Base-by-base conservation (phyloP, 768 basidiomycete genomes). In the Auricularia auricula-judae region DNA sequence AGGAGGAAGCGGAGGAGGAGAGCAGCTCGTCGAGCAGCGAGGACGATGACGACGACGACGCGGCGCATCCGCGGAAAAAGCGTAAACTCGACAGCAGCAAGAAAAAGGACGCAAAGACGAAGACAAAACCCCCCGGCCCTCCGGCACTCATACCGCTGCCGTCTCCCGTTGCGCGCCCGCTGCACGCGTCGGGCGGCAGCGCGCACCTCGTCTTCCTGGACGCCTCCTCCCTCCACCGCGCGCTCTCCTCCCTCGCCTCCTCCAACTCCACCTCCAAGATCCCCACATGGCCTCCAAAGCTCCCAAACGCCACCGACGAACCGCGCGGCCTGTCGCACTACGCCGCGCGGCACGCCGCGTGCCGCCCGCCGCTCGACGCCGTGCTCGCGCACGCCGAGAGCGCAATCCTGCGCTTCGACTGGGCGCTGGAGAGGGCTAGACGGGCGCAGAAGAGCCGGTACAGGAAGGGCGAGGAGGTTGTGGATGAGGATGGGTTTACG, bases 401-500 rank as follows among this genome's bases (percentile, higher is more conserved):
- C 3, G 83, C 82, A 34, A 86, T 96, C 74, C 85, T 82, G 36
- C 77, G 84, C 33, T 93, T 85, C 78, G 94, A 96, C 70, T 85
- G 86, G 71, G 81, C 87, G 65, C 76, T 82, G 47, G 82, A 83
- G 35, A 51, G 71, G 21, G 61, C 35, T 36, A 84, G 83, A 73
- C 76, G 76, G 67, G 85, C 80, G 71, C 84, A 82, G 67, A 80
- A 82, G 71, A 83, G 84, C 29, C 80, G 84, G 71, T 91, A 89
- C 71, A 81, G 78, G 68, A 91, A 91, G 72, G 91, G 91, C 23
- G 92, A 93, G 70, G 92, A 89, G 4, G 80, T 96, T 64, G 89
- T 96, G 53, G 94, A 98, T 72, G 93, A 90, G 66, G 94, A 98
- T 66, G 94, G 94, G 2, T 98, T 96, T 73, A 96, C 93, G 11